Conservation (phyloP, 192 early-diverging fungal species). For the Podila minutissima region DNA sequence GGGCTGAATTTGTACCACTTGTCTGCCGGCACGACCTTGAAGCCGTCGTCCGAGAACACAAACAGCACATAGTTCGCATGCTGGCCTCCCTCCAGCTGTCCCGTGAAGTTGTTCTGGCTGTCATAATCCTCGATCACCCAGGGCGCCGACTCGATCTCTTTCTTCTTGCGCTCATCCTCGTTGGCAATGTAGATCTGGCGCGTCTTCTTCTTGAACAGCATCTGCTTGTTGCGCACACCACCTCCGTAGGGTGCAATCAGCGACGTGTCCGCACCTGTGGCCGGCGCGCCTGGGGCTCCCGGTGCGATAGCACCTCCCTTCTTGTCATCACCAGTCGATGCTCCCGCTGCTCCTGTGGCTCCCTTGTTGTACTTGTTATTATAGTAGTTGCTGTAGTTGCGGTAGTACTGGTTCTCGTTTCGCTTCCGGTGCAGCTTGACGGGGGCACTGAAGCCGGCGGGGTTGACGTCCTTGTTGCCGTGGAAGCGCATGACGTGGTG, state of each 20-base stretch:
- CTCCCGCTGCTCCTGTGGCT: background rate
- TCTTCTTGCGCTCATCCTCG: conserved; percentile 74
- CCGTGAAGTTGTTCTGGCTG: conserved; percentile 70
- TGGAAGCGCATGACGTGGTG: conserved; percentile 77
- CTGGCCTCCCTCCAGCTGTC: conserved; percentile 77
- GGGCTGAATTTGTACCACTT: conserved; percentile 83
- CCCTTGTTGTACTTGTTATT: conserved; percentile 7
- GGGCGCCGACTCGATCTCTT: conserved; percentile 77
- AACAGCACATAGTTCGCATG: conserved; percentile 76
- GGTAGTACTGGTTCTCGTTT: conserved; percentile 30
- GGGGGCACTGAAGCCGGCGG: conserved; percentile 65
- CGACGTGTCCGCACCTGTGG: conserved; percentile 65
- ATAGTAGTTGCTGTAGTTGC: conserved; percentile 19
- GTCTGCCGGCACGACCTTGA: conserved; percentile 78
- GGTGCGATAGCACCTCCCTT: conserved; percentile 55
- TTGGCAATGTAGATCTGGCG: conserved; percentile 80
- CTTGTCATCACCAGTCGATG: conserved; percentile 59
- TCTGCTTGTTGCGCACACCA: conserved; percentile 79
- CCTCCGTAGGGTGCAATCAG: conserved; percentile 80
- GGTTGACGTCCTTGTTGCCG: conserved; percentile 60
- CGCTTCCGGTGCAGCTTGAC: conserved; percentile 63
- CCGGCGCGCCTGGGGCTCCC: conserved; percentile 51
- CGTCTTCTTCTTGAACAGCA: conserved; percentile 84
- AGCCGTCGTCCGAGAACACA: conserved; percentile 78
- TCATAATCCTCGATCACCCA: conserved; percentile 86